A percentile compares a stretch with the other conserved stretches of the same genome.
Evolutionary conservation across 192 early-diverging fungal species (phyloP).

Genomic region (Phycomyces nitens): DNA sequence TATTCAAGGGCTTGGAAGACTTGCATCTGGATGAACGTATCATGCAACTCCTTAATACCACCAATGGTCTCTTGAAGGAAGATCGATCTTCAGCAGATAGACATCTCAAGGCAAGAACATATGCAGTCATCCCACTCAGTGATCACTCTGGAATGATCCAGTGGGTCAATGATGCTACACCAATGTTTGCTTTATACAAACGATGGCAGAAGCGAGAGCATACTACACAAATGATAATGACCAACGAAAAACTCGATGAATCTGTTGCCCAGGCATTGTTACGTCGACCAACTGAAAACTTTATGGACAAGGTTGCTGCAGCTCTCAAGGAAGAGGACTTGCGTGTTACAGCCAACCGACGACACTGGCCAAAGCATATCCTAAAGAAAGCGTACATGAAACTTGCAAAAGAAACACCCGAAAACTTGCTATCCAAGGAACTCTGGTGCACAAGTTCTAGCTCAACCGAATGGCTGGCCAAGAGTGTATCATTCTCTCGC

Average conservation of each 20-base stretch:
- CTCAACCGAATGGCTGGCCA: slow-evolving; percentile 74
- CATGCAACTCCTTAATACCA: slow-evolving; percentile 71
- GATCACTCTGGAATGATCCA: slow-evolving; percentile 89
- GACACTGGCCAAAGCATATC: slow-evolving; percentile 66
- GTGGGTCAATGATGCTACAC: slow-evolving; percentile 84
- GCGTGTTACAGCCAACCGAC: slow-evolving; percentile 48
- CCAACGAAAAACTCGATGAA: slow-evolving; percentile 27
- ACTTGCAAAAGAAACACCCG: slow-evolving; percentile 61
- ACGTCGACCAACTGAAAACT: slow-evolving; percentile 62
- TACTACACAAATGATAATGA: slow-evolving; percentile 50
- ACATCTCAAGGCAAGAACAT: slow-evolving; percentile 41
- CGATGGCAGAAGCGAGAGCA: slow-evolving; percentile 74
- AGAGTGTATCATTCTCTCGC: slow-evolving; percentile 65
- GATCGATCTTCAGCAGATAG: slow-evolving; percentile 39
- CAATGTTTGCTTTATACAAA: slow-evolving; percentile 74
- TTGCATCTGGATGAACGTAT: slow-evolving; percentile 89
- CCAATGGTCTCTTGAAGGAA: slow-evolving; percentile 57
- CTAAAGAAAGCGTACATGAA: slow-evolving; percentile 58
- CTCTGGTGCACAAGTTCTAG: slow-evolving; percentile 60
- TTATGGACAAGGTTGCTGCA: slow-evolving; percentile 68
- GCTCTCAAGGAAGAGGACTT: slow-evolving; percentile 56
- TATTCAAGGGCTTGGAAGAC: slow-evolving; percentile 93
- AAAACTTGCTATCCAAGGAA: slow-evolving; percentile 61
- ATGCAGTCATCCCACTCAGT: slow-evolving; percentile 84
- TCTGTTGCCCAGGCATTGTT: slow-evolving; percentile 30